These are phyloP conservation scores for Juncus inflexus DNA, from an alignment of 176 grass and related monocot species.

Conservation along the genomic window DNA sequence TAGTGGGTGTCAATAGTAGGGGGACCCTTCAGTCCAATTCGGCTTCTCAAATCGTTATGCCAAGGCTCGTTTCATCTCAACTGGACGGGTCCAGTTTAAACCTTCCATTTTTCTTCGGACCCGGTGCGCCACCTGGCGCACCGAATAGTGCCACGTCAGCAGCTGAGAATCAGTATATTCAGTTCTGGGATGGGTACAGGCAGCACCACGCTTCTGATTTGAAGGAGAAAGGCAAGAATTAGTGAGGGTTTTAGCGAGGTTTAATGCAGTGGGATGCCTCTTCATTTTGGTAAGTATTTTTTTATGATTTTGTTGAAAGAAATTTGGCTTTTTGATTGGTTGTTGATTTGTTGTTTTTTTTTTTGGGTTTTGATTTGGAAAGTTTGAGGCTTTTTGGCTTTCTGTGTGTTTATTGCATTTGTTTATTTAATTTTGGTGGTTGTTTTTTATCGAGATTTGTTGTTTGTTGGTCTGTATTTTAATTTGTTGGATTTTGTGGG, in stretches of 20 bases:
- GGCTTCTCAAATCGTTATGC: conserved; percentile 39
- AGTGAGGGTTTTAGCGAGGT: conserved; percentile 22
- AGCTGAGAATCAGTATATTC: conserved; percentile 37
- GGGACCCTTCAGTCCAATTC: conserved; percentile 99
- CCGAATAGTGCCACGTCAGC: conserved; percentile 31
- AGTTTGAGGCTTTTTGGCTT: conserved; percentile 17
- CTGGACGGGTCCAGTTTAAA: conserved; percentile 58
- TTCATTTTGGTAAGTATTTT: no score
- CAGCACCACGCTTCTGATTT: conserved; percentile 31
- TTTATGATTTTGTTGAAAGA: no score
- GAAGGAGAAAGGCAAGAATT: conserved; percentile 78
- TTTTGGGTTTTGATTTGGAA: no score
- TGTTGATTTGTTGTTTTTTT: neutral
- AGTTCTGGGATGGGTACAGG: conserved; percentile 60
- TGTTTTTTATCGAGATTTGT: conserved; percentile 25
- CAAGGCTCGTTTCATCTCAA: conserved; percentile 41
- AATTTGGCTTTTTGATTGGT: conserved; percentile 13
- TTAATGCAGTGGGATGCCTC: no score
- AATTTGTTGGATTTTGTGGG: conserved; percentile 14
- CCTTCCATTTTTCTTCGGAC: conserved; percentile 49
- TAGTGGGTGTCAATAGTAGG: conserved; percentile 61
- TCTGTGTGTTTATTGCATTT: conserved; percentile 26
- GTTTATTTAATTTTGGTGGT: conserved; percentile 13
- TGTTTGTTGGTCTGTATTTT: conserved; percentile 22
- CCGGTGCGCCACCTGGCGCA: conserved; percentile 26